Evolutionary conservation across 148 eudicot species (phyloP).

Genomic region (Persicaria maculosa): DNA sequence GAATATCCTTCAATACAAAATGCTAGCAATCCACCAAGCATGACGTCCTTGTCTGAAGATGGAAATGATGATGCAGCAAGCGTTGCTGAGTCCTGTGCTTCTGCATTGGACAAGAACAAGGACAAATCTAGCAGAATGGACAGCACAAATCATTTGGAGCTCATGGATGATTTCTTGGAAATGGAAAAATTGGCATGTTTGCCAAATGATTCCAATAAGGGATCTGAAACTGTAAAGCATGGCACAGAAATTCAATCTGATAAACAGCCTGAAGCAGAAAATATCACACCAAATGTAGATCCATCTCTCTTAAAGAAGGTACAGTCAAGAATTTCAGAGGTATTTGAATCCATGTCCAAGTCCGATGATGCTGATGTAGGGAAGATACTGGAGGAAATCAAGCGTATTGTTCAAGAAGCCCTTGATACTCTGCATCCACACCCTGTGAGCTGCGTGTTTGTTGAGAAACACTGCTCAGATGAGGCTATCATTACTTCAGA

Average conservation of each 20-base stretch:
- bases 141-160: slow-evolving; percentile 59
- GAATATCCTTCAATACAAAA: slow-evolving; percentile 38
- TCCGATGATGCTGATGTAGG: slow-evolving; percentile 41
- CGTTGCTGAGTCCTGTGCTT: slow-evolving; percentile 79
- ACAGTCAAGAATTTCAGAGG: slow-evolving; percentile 45
- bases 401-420: slow-evolving; percentile 41
- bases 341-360: slow-evolving; percentile 46
- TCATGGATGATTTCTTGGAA: slow-evolving; percentile 97
- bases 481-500: slow-evolving; percentile 24
- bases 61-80: slow-evolving; percentile 75
- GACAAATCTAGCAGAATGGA: slow-evolving; percentile 51
- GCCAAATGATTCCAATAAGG: slow-evolving; percentile 34
- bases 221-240: slow-evolving; percentile 22
- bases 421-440: slow-evolving; percentile 31
- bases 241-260: slow-evolving; percentile 20
- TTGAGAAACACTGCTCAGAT: slow-evolving; percentile 37
- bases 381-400: slow-evolving; percentile 51
- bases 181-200: slow-evolving; percentile 89
- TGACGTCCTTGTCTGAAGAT: slow-evolving; percentile 73
- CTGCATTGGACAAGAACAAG: slow-evolving; percentile 41
- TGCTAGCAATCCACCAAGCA: slow-evolving; percentile 57
- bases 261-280: slow-evolving; percentile 14
- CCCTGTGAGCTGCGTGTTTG: slow-evolving; percentile 27
- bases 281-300: slow-evolving; percentile 25
- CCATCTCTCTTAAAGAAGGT: slow-evolving; percentile 34